Percentiles rank a stretch among this genome's conserved stretches.
phyloP scores from a whole-genome alignment of 108 stramenopile genomes.

The Nitzschia inconspicua region DNA sequence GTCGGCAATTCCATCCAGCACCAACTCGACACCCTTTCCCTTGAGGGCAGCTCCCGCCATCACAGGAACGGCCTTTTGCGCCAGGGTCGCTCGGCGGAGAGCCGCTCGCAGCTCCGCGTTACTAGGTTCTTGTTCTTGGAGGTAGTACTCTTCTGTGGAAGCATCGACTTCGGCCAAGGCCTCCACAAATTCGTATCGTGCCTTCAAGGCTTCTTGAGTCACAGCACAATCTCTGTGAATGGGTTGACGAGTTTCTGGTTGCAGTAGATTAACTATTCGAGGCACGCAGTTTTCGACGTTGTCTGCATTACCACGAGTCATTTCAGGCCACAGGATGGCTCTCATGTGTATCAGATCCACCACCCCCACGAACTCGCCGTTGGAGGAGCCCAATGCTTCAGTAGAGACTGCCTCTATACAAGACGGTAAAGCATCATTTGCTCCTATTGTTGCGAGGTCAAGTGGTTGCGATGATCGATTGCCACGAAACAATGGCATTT shows the following conservation, averaged over 20 bases:
- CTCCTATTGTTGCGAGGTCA: background rate
- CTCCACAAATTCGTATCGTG: slow-evolving; percentile 60
- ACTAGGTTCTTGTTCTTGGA: slow-evolving; percentile 60
- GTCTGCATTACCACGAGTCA: slow-evolving; percentile 17
- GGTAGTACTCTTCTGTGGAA: slow-evolving; percentile 70
- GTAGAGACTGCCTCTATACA: slow-evolving; percentile 18
- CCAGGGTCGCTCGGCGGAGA: slow-evolving; percentile 66
- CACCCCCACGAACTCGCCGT: slow-evolving; percentile 85
- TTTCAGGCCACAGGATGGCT: slow-evolving; percentile 84
- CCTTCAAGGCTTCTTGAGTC: slow-evolving; percentile 47
- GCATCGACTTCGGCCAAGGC: slow-evolving; percentile 82
- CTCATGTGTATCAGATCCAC: slow-evolving; percentile 93
- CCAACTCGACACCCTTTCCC: slow-evolving; percentile 90
- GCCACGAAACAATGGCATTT: slow-evolving; percentile 67
- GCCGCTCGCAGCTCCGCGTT: slow-evolving; percentile 64
- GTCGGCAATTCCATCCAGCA: slow-evolving; percentile 92
- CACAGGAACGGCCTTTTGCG: slow-evolving; percentile 63
- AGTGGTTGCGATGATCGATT: background rate
- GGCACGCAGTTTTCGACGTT: slow-evolving; percentile 74
- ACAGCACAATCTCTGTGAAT: slow-evolving; percentile 34
- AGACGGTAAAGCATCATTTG: slow-evolving; percentile 12
- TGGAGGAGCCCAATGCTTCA: slow-evolving; percentile 14
- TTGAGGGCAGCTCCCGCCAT: slow-evolving; percentile 84
- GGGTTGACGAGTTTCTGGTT: slow-evolving; percentile 23
- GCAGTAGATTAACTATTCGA: slow-evolving; percentile 40